Conservation (phyloP, 257 asterid genomes). For the Solanum paucissectum region DNA sequence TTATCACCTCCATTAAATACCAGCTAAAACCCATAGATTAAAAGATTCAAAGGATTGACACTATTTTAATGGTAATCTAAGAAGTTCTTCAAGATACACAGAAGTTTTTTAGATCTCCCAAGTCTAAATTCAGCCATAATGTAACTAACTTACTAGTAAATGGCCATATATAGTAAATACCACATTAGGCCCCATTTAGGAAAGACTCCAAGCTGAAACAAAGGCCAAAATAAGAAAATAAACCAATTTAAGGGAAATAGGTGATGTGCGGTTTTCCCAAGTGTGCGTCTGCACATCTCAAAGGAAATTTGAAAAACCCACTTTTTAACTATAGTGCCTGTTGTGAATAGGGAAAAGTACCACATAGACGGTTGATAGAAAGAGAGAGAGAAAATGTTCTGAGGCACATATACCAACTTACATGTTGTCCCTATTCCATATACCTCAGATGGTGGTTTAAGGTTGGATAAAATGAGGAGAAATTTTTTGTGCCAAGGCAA, state of each 20-base stretch:
- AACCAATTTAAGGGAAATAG: too few relatives aligned
- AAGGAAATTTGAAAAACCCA: background rate
- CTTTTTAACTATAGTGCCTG: background rate
- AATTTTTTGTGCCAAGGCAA: background rate
- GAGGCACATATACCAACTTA: background rate
- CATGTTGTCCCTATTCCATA: background rate
- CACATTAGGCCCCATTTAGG: too few relatives aligned
- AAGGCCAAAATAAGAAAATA: too few relatives aligned
- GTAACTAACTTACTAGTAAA: too few relatives aligned
- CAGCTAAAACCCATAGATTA: background rate
- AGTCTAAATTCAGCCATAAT: too few relatives aligned
- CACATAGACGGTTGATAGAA: background rate
- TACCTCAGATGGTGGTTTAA: background rate
- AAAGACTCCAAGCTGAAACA: too few relatives aligned
- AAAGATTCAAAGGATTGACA: background rate
- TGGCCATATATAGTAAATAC: too few relatives aligned
- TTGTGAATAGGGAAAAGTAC: background rate
- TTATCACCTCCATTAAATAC: background rate
- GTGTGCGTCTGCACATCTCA: too few relatives aligned
- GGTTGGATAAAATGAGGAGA: background rate
- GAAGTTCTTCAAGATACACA: too few relatives aligned
- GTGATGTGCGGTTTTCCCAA: too few relatives aligned
- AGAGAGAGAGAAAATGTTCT: too few relatives aligned
- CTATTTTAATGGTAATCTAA: background rate
- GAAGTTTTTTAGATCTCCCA: too few relatives aligned